Percentiles rank a stretch among this genome's conserved stretches.
phyloP scores from a whole-genome alignment of 352 stramenopile genomes.

The Globisporangium cederbergense region DNA sequence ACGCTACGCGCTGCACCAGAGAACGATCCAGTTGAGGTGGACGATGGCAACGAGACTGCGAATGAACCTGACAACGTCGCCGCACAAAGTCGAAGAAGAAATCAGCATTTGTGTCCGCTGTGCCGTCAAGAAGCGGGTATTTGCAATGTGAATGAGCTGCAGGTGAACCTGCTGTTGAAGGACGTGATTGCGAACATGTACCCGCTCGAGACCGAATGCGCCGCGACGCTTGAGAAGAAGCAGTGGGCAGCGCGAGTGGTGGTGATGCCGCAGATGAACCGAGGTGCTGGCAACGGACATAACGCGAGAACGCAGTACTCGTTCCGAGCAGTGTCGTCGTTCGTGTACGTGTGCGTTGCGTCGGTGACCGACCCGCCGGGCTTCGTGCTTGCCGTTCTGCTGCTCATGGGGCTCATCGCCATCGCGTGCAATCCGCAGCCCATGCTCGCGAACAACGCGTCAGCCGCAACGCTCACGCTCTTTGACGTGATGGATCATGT shows the following conservation, averaged over 20 bases:
- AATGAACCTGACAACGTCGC: neutral
- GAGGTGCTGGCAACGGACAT: neutral
- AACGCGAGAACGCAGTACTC: constrained; percentile 18
- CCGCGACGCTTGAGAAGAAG: constrained; percentile 43
- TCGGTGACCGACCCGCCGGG: constrained; percentile 67
- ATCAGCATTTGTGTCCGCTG: constrained; percentile 52
- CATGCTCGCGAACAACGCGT: constrained; percentile 32
- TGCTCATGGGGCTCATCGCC: constrained; percentile 58
- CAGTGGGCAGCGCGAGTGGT: constrained; percentile 17
- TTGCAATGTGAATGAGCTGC: constrained; percentile 28
- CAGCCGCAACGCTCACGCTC: constrained; percentile 31
- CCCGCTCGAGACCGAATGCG: constrained; percentile 38
- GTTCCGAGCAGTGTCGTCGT: constrained; percentile 62
- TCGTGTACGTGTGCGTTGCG: constrained; percentile 67
- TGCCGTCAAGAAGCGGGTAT: constrained; percentile 47
- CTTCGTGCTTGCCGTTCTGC: constrained; percentile 68
- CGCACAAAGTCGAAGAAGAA: neutral
- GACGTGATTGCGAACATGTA: constrained; percentile 55
- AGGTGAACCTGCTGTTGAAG: constrained; percentile 68
- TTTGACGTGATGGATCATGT: constrained; percentile 46
- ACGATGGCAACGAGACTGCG: neutral
- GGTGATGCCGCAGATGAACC: neutral
- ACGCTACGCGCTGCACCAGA: neutral
- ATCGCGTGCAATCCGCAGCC: constrained; percentile 60
- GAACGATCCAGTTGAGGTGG: constrained; percentile 1